Evolutionary conservation across 2,329 filamentous ascomycete species (phyloP).

Genomic region (Epichloe hybrida): DNA sequence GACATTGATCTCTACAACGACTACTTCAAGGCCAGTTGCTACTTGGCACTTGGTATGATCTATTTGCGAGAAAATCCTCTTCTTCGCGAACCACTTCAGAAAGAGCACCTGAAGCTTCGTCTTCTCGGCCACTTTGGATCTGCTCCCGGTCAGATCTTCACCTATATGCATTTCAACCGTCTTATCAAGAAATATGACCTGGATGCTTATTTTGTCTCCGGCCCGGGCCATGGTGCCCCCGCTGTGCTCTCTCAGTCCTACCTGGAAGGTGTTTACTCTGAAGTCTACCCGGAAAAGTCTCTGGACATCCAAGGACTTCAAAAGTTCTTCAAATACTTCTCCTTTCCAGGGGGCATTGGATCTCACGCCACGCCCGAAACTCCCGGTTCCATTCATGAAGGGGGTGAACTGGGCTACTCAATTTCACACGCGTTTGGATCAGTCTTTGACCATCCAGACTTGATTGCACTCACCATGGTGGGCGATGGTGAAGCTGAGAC

Average conservation of each 20-base stretch:
- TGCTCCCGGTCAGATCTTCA: slow-evolving; percentile 69
- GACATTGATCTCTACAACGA: slow-evolving; percentile 56
- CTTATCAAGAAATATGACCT: slow-evolving; percentile 70
- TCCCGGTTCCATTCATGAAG: slow-evolving; percentile 64
- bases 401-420: slow-evolving; percentile 70
- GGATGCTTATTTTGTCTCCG: slow-evolving; percentile 59
- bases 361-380: slow-evolving; percentile 70
- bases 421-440: slow-evolving; percentile 67
- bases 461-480: slow-evolving; percentile 66
- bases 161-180: slow-evolving; percentile 71
- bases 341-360: slow-evolving; percentile 66
- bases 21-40: slow-evolving; percentile 62
- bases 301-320: slow-evolving; percentile 56
- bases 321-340: slow-evolving; percentile 72
- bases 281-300: slow-evolving; percentile 63
- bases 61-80: slow-evolving; percentile 64
- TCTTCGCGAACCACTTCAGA: slow-evolving; percentile 52
- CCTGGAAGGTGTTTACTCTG: slow-evolving; percentile 63
- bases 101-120: slow-evolving; percentile 59
- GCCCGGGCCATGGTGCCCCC: slow-evolving; percentile 66
- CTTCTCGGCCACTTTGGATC: slow-evolving; percentile 69
- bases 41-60: slow-evolving; percentile 68
- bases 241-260: slow-evolving; percentile 65
- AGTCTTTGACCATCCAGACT: slow-evolving; percentile 60
- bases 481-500: slow-evolving; percentile 75